Conservation (phyloP, 1,139 yeast genomes). For the Sugiyamaella novakii region DNA sequence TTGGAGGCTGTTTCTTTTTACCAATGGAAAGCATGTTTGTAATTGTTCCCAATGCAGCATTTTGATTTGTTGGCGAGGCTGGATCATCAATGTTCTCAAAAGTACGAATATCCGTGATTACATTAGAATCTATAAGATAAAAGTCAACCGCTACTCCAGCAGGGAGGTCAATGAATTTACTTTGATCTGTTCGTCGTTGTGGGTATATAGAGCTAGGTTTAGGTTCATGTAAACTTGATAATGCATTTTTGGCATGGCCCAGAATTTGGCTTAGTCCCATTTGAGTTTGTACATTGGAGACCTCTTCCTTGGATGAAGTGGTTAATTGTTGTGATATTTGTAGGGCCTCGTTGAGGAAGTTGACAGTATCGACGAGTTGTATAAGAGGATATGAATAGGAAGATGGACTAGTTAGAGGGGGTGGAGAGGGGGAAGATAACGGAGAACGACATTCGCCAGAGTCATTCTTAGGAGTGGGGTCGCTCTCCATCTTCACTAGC, state of each 20-base stretch:
- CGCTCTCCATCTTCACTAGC: conserved; percentile 17
- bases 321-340: conserved; percentile 16
- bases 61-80: conserved; percentile 9
- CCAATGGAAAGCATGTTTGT: conserved; percentile 19
- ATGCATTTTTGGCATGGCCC: conserved; percentile 29
- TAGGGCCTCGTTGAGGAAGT: conserved; percentile 29
- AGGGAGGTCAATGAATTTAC: conserved; percentile 26
- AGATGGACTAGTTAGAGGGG: neutral
- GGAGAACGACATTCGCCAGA: neutral
- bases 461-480: neutral
- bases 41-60: conserved; percentile 17
- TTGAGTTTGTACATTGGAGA: conserved; percentile 15
- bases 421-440: neutral
- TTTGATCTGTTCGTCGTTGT: conserved; percentile 24
- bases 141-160: conserved; percentile 33
- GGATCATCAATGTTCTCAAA: conserved; percentile 24
- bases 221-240: conserved; percentile 30
- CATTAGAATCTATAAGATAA: conserved; percentile 34
- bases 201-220: conserved; percentile 29
- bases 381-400: conserved; percentile 25
- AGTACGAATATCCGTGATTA: conserved; percentile 36
- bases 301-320: conserved; percentile 3
- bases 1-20: conserved; percentile 30
- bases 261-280: conserved; percentile 24
- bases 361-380: conserved; percentile 36